Conservation (phyloP, 2,329 filamentous ascomycete species). For the Curvularia sp. region DNA sequence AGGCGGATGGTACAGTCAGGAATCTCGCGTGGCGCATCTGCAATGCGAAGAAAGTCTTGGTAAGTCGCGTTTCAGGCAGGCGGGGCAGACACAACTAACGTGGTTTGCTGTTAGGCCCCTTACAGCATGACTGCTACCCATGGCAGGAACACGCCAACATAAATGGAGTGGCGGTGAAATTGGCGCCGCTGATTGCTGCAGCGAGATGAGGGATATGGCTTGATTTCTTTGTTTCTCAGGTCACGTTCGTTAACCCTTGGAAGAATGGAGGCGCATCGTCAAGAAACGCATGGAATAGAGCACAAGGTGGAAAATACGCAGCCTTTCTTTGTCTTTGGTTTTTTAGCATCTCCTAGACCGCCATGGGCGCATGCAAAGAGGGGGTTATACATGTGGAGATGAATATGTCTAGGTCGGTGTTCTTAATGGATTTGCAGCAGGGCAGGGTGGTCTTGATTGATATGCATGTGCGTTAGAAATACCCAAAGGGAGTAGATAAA, state of each 20-base stretch:
- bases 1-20: constrained; percentile 86
- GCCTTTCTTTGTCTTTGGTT: neutral
- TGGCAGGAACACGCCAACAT: constrained; percentile 51
- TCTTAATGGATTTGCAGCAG: neutral
- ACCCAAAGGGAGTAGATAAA: neutral
- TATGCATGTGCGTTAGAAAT: constrained; percentile 5
- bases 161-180: neutral
- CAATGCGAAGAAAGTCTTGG: constrained; percentile 93
- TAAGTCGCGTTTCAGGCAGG: constrained; percentile 58
- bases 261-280: neutral
- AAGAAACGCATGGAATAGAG: neutral
- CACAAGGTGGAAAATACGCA: neutral
- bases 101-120: constrained; percentile 47
- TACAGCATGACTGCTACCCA: constrained; percentile 58
- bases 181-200: neutral
- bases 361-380: neutral
- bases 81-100: constrained; percentile 6
- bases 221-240: neutral
- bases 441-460: neutral
- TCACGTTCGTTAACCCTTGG: neutral
- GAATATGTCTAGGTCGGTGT: neutral
- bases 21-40: constrained; percentile 94
- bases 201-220: neutral
- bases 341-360: neutral
- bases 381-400: neutral